These are phyloP conservation scores for Heliosperma pusillum DNA, from an alignment of 148 eudicot genomes.

Conservation along the genomic window DNA sequence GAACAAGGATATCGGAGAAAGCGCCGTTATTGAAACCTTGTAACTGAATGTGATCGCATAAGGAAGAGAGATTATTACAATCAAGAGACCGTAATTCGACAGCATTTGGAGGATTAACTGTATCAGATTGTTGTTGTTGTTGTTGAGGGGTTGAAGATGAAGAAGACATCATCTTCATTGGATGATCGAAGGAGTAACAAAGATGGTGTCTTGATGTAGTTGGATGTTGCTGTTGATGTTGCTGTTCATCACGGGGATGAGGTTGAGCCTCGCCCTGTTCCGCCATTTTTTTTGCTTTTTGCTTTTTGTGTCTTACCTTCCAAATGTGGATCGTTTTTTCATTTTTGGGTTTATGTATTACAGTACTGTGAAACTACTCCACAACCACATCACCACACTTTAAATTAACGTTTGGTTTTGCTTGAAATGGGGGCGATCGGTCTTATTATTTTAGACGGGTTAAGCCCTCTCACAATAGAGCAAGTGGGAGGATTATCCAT, in stretches of 20 bases:
- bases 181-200: constrained; percentile 16
- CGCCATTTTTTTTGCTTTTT: constrained; percentile 1
- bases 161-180: constrained; percentile 9
- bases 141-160: constrained; percentile 4
- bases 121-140: constrained; percentile 9
- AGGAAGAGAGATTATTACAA: constrained; percentile 75
- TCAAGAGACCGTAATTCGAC: constrained; percentile 59
- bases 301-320: too few relatives aligned
- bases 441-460: too few relatives aligned
- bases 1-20: constrained; percentile 79
- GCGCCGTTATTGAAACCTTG: constrained; percentile 81
- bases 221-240: too few relatives aligned
- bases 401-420: too few relatives aligned
- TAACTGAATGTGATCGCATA: constrained; percentile 82
- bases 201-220: constrained; percentile 16
- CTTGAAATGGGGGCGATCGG: too few relatives aligned
- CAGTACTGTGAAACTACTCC: too few relatives aligned
- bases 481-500: too few relatives aligned
- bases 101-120: constrained; percentile 26
- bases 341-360: too few relatives aligned
- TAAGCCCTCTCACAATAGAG: too few relatives aligned
- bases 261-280: not conserved
- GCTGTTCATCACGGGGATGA: not conserved
- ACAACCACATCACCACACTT: too few relatives aligned
- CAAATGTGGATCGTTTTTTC: too few relatives aligned